These are phyloP conservation scores for Stephania japonica DNA, from an alignment of 164 flowering plant genomes.

Conservation along the genomic window DNA sequence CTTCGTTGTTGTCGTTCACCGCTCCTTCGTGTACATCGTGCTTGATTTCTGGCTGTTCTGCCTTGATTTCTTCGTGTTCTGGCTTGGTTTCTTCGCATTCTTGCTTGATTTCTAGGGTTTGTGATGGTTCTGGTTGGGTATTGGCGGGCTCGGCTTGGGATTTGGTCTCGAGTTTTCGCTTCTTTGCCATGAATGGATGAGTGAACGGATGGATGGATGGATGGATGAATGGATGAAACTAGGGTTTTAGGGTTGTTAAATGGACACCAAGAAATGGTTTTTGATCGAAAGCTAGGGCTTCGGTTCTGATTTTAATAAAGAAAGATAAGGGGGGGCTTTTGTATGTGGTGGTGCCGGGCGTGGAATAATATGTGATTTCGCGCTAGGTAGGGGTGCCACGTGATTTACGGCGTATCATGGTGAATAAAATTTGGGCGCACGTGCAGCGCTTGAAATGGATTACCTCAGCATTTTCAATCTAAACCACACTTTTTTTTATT, in stretches of 20 bases:
- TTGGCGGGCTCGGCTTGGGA: conserved; percentile 15
- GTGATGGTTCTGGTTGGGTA: neutral
- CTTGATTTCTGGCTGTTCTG: conserved; percentile 11
- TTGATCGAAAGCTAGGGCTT: conserved; percentile 6
- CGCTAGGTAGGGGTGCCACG: too few species aligned
- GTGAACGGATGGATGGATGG: neutral
- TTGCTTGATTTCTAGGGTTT: neutral
- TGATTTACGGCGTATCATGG: too few species aligned
- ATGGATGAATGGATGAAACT: too few species aligned
- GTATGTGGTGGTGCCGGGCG: neutral
- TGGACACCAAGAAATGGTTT: neutral
- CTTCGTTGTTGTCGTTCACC: conserved; percentile 17
- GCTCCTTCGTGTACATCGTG: conserved; percentile 15
- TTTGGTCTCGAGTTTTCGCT: conserved; percentile 33
- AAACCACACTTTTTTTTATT: too few species aligned
- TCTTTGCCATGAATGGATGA: conserved; percentile 33
- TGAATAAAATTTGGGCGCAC: too few species aligned
- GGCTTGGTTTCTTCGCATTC: conserved; percentile 8
- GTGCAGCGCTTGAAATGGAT: too few species aligned
- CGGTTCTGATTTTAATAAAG: neutral
- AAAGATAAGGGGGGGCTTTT: neutral
- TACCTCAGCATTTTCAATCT: too few species aligned
- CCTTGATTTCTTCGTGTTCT: conserved; percentile 16
- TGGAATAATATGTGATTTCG: too few species aligned
- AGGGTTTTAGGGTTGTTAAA: too few species aligned